A percentile compares a stretch with the other conserved stretches of the same genome.
These are phyloP conservation scores for Wallacemonas sp. DNA, from an alignment of 208 protist species.

Conservation along the genomic window DNA sequence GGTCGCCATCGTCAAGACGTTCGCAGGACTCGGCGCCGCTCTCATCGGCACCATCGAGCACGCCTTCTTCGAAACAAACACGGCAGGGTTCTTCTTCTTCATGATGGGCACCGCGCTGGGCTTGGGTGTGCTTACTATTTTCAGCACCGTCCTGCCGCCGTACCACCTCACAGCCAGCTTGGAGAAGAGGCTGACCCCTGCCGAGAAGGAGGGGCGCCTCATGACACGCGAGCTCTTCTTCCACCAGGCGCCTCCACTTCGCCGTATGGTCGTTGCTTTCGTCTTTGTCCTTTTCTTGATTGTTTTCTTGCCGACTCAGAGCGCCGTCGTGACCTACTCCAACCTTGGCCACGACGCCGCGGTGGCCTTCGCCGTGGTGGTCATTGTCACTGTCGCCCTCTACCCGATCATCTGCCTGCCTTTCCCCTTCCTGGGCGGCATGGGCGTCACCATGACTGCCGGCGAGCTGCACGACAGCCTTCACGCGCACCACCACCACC, in stretches of 20 bases:
- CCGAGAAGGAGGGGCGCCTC: slow-evolving; percentile 17
- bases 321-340: slow-evolving; percentile 26
- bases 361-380: slow-evolving; percentile 23
- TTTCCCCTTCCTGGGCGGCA: slow-evolving; percentile 10
- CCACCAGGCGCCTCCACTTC: slow-evolving; percentile 19
- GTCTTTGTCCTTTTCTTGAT: slow-evolving; percentile 26
- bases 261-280: slow-evolving; percentile 26
- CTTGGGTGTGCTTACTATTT: slow-evolving; percentile 13
- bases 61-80: slow-evolving; percentile 31
- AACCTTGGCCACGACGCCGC: slow-evolving; percentile 13
- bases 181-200: slow-evolving; percentile 14
- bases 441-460: not conserved
- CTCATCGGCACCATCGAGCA: slow-evolving; percentile 35
- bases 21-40: slow-evolving; percentile 36
- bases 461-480: not conserved
- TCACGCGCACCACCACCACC: not conserved
- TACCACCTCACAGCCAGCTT: slow-evolving; percentile 32
- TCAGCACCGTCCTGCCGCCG: slow-evolving; percentile 29
- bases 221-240: slow-evolving; percentile 20
- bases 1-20: slow-evolving; percentile 45
- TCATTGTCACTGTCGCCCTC: slow-evolving; percentile 10
- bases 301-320: slow-evolving; percentile 34
- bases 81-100: slow-evolving; percentile 32
- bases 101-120: slow-evolving; percentile 15
- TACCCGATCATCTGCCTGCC: slow-evolving; percentile 23